These are phyloP conservation scores for Leccinum variicolor DNA, from an alignment of 768 basidiomycete species.

Conservation along the genomic window DNA sequence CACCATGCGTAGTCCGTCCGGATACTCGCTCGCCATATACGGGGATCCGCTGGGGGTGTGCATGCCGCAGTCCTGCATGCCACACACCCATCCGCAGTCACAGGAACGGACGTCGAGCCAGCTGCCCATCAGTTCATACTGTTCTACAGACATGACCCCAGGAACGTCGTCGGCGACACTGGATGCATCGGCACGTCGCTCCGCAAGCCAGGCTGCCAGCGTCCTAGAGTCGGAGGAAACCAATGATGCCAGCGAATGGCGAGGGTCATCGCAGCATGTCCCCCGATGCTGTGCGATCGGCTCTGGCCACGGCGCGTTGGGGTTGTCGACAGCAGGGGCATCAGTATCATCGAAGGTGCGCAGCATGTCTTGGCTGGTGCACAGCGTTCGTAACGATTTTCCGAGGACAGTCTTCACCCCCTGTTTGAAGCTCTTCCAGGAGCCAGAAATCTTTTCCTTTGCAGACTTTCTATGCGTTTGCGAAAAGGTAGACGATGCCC, in stretches of 20 bases:
- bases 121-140: constrained; percentile 48
- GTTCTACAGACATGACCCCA: constrained; percentile 40
- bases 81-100: constrained; percentile 28
- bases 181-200: constrained; percentile 32
- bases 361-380: constrained; percentile 8
- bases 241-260: constrained; percentile 26
- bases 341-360: constrained; percentile 6
- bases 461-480: constrained; percentile 19
- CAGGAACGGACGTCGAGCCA: constrained; percentile 35
- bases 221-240: constrained; percentile 34
- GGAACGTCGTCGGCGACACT: constrained; percentile 25
- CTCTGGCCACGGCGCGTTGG: neutral
- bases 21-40: constrained; percentile 22
- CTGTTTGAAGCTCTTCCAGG: constrained; percentile 33
- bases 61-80: constrained; percentile 25
- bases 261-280: constrained; percentile 7
- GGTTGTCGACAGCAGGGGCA: neutral
- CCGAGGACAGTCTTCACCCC: constrained; percentile 18
- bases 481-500: constrained; percentile 23
- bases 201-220: constrained; percentile 37
- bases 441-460: constrained; percentile 17
- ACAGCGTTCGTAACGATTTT: constrained; percentile 11
- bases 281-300: too few relatives aligned
- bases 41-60: constrained; percentile 35
- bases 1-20: constrained; percentile 17